These are phyloP conservation scores for Cercospora citrullina DNA, from an alignment of 2,329 filamentous ascomycete species.

Conservation along the genomic window DNA sequence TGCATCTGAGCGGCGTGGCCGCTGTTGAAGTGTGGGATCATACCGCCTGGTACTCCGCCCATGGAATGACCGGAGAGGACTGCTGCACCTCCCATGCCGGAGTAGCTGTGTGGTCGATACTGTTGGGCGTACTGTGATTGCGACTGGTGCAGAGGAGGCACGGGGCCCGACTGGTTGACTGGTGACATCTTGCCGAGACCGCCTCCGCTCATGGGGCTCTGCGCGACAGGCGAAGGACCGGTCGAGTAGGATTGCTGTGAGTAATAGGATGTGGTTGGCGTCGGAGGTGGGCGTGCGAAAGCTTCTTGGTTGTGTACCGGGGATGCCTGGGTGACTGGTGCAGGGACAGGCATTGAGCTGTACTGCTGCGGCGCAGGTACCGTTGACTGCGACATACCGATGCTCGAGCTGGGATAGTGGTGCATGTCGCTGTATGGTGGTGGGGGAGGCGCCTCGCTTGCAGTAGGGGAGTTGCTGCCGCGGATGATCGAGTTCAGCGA, in stretches of 20 bases:
- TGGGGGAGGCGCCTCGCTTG: constrained; percentile 62
- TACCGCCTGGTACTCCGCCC: constrained; percentile 54
- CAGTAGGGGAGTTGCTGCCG: constrained; percentile 59
- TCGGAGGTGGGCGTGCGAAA: constrained; percentile 58
- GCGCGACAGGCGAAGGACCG: constrained; percentile 51
- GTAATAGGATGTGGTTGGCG: constrained; percentile 64
- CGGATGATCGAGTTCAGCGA: constrained; percentile 56
- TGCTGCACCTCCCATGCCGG: constrained; percentile 64
- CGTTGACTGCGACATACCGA: constrained; percentile 58
- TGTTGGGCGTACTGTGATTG: constrained; percentile 47
- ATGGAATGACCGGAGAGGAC: constrained; percentile 71
- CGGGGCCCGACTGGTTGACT: constrained; percentile 44
- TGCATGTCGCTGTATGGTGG: constrained; percentile 66
- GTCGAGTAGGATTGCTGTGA: constrained; percentile 56
- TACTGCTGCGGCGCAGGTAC: constrained; percentile 47
- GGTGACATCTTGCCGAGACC: constrained; percentile 56
- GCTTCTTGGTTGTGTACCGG: constrained; percentile 61
- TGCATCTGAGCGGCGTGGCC: constrained; percentile 67
- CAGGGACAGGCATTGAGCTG: constrained; percentile 44
- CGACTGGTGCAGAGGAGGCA: constrained; percentile 49
- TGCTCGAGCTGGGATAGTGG: constrained; percentile 58
- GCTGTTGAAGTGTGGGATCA: constrained; percentile 61
- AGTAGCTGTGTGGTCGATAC: constrained; percentile 54
- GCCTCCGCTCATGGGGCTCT: constrained; percentile 51
- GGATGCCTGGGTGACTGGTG: constrained; percentile 44